Conservation (phyloP, 2,329 filamentous ascomycete genomes). For the Orbilia oligospora region DNA sequence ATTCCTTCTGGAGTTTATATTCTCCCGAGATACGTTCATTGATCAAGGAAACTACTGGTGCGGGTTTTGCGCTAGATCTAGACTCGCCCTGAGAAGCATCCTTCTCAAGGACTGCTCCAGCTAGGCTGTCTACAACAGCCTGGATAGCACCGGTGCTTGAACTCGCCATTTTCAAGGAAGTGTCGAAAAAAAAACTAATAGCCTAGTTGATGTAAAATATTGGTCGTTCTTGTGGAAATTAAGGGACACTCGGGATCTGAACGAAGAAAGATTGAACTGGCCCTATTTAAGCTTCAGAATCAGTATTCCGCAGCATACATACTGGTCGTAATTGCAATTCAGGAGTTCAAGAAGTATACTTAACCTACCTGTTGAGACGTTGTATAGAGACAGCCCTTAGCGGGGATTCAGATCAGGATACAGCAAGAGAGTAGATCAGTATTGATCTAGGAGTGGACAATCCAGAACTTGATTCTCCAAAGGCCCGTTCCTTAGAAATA, state of each 20-base stretch:
- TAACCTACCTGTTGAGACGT: background rate
- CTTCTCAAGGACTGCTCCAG: background rate
- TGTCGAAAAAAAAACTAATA: background rate
- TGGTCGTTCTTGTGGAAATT: background rate
- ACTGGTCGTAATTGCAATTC: too few species aligned
- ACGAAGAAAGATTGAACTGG: background rate
- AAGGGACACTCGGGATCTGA: background rate
- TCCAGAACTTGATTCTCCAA: background rate
- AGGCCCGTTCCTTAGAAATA: background rate
- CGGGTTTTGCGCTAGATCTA: background rate
- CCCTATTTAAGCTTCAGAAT: background rate
- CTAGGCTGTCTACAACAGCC: background rate
- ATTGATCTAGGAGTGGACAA: background rate
- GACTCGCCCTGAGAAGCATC: too few species aligned
- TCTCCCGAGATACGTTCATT: constrained; percentile 27
- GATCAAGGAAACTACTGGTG: constrained; percentile 7
- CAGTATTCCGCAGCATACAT: background rate
- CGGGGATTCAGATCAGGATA: background rate
- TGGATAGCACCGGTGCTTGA: background rate
- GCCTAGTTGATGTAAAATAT: background rate
- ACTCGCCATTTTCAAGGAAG: constrained; percentile 19
- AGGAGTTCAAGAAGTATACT: too few species aligned
- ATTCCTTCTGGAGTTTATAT: constrained; percentile 13
- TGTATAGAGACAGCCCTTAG: background rate
- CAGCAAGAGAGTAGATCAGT: background rate